A percentile compares a stretch with the other conserved stretches of the same genome.
Conservation (phyloP, 768 basidiomycete species). For the Leucocoprinus leucothites region DNA sequence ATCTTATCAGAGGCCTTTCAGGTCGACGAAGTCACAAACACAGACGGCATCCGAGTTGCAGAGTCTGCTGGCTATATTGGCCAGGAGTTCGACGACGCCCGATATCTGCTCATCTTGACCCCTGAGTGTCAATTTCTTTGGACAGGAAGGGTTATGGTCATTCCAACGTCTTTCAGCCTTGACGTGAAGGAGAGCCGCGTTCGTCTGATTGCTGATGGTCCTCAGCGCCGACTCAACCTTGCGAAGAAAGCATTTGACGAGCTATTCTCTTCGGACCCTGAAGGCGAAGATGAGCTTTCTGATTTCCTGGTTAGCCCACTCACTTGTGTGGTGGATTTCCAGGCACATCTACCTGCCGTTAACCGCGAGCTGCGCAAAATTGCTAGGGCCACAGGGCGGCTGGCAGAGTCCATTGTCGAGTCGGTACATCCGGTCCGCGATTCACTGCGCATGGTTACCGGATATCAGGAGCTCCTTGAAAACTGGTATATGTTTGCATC, state of each 20-base stretch:
- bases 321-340: conserved; percentile 66
- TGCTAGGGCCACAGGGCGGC: conserved; percentile 79
- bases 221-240: conserved; percentile 65
- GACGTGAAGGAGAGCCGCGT: conserved; percentile 85
- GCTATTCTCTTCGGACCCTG: conserved; percentile 57
- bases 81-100: conserved; percentile 55
- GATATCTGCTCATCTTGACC: conserved; percentile 84
- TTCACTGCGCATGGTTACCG: conserved; percentile 55
- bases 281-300: conserved; percentile 46
- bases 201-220: conserved; percentile 89
- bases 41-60: conserved; percentile 45
- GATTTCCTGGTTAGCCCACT: conserved; percentile 26
- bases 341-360: conserved; percentile 88
- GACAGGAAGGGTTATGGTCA: conserved; percentile 84
- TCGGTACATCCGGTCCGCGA: conserved; percentile 85
- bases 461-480: conserved; percentile 81
- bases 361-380: conserved; percentile 91
- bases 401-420: conserved; percentile 91
- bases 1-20: conserved; percentile 87
- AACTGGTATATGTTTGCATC: conserved; percentile 98
- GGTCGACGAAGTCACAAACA: conserved; percentile 58
- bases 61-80: conserved; percentile 37
- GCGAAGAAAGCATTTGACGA: conserved; percentile 80
- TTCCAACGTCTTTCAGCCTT: conserved; percentile 76
- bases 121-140: conserved; percentile 86